Conservation (phyloP, 169 alveolate species). For the Plasmodium ovale region DNA sequence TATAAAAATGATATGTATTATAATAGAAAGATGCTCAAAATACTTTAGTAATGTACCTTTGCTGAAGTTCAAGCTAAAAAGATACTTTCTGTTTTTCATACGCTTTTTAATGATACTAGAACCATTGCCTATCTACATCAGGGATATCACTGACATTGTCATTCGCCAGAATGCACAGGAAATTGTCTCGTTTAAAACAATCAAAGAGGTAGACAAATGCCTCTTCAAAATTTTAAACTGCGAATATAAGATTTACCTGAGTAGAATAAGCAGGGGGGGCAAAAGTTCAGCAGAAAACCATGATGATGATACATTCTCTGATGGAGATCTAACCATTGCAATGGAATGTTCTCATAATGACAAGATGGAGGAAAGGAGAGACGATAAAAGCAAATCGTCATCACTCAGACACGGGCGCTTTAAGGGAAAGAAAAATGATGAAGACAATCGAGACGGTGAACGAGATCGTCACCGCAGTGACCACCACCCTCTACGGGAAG, state of each 20-base stretch:
- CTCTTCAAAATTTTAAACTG: constrained; percentile 11
- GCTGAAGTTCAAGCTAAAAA: constrained; percentile 22
- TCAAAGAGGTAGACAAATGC: constrained; percentile 12
- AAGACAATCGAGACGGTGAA: neutral
- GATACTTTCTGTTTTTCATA: constrained; percentile 27
- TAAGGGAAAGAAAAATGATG: neutral
- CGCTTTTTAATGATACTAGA: constrained; percentile 37
- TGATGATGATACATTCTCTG: neutral
- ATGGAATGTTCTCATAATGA: neutral
- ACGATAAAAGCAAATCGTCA: neutral
- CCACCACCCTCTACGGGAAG: neutral
- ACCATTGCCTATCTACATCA: constrained; percentile 46
- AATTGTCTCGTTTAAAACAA: constrained; percentile 8
- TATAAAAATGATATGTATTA: constrained; percentile 53
- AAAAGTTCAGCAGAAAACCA: neutral
- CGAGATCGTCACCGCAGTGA: neutral
- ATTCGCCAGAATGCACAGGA: neutral
- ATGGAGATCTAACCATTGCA: neutral
- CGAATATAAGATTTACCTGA: constrained; percentile 31
- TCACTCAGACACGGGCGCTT: neutral
- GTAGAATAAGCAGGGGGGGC: neutral
- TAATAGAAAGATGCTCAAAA: constrained; percentile 32
- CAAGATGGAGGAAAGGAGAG: neutral
- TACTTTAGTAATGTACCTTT: constrained; percentile 27
- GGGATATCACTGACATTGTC: neutral